phyloP scores from a whole-genome alignment of 2,329 filamentous ascomycete genomes.

The Rosellinia necatrix region DNA sequence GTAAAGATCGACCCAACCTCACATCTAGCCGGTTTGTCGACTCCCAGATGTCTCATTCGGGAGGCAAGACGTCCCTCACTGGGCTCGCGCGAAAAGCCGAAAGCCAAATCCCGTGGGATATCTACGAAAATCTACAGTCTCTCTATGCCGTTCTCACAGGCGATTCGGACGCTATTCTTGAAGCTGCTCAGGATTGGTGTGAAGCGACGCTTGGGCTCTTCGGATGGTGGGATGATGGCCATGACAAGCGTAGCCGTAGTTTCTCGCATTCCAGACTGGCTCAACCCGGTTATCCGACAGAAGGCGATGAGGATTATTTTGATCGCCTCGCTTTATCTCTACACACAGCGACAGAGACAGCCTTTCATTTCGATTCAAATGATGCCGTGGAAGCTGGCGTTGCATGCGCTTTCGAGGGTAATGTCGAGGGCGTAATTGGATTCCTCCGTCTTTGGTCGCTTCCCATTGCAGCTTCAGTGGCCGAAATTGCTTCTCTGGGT shows the following conservation, averaged over 20 bases:
- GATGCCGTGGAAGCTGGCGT: constrained; percentile 80
- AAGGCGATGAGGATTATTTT: constrained; percentile 70
- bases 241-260: constrained; percentile 45
- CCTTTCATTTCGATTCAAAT: constrained; percentile 77
- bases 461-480: constrained; percentile 75
- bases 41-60: constrained; percentile 40
- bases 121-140: constrained; percentile 82
- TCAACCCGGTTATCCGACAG: constrained; percentile 46
- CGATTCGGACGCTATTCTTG: constrained; percentile 73
- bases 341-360: constrained; percentile 67
- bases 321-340: constrained; percentile 75
- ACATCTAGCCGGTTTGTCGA: constrained; percentile 41
- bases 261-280: constrained; percentile 45
- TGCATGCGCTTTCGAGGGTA: constrained; percentile 81
- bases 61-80: constrained; percentile 58
- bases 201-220: constrained; percentile 84
- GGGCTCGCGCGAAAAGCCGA: constrained; percentile 77
- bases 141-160: constrained; percentile 84
- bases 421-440: constrained; percentile 74
- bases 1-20: constrained; percentile 56
- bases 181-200: constrained; percentile 85
- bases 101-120: constrained; percentile 84
- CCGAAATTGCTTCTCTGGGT: constrained; percentile 81
- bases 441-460: constrained; percentile 82
- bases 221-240: constrained; percentile 90